phyloP scores from a whole-genome alignment of 2,329 filamentous ascomycete genomes.

The Venturia carpophila region DNA sequence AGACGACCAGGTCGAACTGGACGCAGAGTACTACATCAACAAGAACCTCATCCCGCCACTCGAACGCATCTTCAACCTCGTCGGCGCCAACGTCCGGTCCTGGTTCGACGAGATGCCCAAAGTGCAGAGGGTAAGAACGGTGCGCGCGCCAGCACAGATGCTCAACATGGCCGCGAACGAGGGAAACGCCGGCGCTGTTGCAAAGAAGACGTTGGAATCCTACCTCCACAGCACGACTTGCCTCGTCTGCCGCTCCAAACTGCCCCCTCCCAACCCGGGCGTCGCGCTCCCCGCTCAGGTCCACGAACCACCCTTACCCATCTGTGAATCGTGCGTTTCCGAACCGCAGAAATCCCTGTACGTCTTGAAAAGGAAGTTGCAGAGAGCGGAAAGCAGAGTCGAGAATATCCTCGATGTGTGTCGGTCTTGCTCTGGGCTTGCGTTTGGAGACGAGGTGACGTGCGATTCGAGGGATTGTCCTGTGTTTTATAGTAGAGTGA shows the following conservation, averaged over 20 bases:
- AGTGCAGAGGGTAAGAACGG: conserved; percentile 62
- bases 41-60: conserved; percentile 94
- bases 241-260: conserved; percentile 61
- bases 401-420: conserved; percentile 64
- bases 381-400: conserved; percentile 54
- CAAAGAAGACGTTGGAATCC: conserved; percentile 76
- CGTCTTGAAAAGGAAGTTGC: conserved; percentile 54
- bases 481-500: conserved; percentile 74
- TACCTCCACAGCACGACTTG: conserved; percentile 81
- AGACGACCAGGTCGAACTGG: conserved; percentile 70
- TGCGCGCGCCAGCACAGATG: conserved; percentile 38
- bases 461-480: conserved; percentile 92
- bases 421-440: conserved; percentile 66
- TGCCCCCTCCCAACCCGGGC: conserved; percentile 34
- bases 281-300: conserved; percentile 13
- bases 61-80: conserved; percentile 92
- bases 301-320: conserved; percentile 28
- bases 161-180: conserved; percentile 14
- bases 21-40: conserved; percentile 92
- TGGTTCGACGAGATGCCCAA: conserved; percentile 99
- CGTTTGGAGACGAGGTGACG: conserved; percentile 66
- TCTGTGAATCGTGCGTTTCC: conserved; percentile 53
- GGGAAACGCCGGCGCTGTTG: conserved; percentile 30
- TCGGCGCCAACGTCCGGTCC: conserved; percentile 78
- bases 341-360: conserved; percentile 55